Evolutionary conservation across 2,329 filamentous ascomycete species (phyloP), one percentile per base, ranked within the genome.

Genomic region (Diaporthe batatas): DNA sequence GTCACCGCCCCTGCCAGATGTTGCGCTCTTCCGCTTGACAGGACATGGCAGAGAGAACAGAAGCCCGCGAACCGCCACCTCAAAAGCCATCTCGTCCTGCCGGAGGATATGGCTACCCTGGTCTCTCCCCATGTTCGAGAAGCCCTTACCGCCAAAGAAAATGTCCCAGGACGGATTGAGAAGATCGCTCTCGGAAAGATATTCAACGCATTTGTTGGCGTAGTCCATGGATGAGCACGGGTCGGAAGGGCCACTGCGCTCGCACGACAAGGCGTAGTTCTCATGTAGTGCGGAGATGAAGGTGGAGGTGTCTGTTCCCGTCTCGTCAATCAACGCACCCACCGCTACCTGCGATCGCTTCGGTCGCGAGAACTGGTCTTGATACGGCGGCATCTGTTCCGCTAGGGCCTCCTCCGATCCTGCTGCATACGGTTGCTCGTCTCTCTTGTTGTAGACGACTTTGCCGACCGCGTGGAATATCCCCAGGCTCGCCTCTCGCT

Each of bases 401-500:
- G 84, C 84, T 23, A 82, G 82, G 3, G 82, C 79, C 42, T 86
- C 82, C 11, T 79, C 79, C 11, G 80, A 57, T 79, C 77, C 57
- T 4, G 81, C 77, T 16, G 86, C 82, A 5, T 81, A 80, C 6
- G 82, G 81, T 58, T 74, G 80, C 36, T 92, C 90, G 29, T 93
- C 88, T 58, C 96, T 90, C 81, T 98, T 99, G 84, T 99, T 99
- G 84, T 98, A 97, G 0, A 98, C 92, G 2, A 99, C 94, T 80
- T 96, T 98, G 4, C 96, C 96, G 16, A 98, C 93, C 0, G 96
- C 95, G 81, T 99, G 96, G 79, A 99, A 99, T 67, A 99, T 94
- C 1, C 96, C 96, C 3, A 99, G 86, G 75, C 92, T 98, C 21
- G 93, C 92, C 83, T 98, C 96, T 71, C 96, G 90, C 78, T 95